Evolutionary conservation across 345 rosid genomes (phyloP).

Genomic region (Salix purpurea): DNA sequence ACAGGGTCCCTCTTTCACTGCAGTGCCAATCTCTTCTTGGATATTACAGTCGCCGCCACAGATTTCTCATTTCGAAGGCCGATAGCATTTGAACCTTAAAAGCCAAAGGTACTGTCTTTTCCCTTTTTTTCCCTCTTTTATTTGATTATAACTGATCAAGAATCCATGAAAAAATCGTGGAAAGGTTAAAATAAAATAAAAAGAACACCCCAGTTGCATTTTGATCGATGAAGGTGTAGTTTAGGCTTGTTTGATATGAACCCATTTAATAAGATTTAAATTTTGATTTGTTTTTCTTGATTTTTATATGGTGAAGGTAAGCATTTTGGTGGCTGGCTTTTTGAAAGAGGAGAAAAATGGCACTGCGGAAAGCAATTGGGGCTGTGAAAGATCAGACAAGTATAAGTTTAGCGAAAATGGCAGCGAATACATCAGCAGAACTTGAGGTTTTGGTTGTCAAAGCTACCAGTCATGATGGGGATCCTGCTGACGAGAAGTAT

Average conservation of each 20-base stretch:
- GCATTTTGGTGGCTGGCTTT: neutral
- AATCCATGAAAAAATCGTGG: neutral
- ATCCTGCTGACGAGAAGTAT: constrained; percentile 22
- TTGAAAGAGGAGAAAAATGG: neutral
- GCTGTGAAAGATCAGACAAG: constrained; percentile 28
- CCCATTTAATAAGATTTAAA: neutral
- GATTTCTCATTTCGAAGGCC: neutral
- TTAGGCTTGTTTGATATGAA: neutral
- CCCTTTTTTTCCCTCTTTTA: neutral
- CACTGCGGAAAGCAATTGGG: constrained; percentile 22
- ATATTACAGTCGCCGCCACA: neutral
- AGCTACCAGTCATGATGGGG: constrained; percentile 23
- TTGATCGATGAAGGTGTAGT: neutral
- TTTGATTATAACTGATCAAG: neutral
- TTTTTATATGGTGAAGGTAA: neutral
- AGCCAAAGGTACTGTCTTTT: neutral
- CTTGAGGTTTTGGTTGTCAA: constrained; percentile 25
- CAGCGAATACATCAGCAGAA: constrained; percentile 13
- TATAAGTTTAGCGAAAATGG: constrained; percentile 26
- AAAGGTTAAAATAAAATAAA: neutral
- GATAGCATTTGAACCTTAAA: neutral
- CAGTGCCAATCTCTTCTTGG: neutral
- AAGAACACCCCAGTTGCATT: neutral
- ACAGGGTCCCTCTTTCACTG: neutral
- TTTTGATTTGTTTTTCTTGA: neutral